phyloP scores from a whole-genome alignment of 2,329 filamentous ascomycete species.

The Pestalotiopsis sp. region DNA sequence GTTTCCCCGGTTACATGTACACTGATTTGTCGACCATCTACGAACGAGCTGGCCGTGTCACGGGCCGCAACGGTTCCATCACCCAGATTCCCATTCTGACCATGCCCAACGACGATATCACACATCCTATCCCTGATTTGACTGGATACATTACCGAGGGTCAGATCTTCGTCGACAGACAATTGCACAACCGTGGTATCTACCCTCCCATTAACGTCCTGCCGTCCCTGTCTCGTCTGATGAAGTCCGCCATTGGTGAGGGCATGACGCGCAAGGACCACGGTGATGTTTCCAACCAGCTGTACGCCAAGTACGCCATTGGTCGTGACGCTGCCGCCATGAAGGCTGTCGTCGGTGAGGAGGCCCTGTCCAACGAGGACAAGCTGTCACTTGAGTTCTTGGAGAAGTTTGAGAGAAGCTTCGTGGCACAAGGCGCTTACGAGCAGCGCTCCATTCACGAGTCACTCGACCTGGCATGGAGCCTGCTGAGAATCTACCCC shows the following conservation, averaged over 20 bases:
- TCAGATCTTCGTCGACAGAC: constrained; percentile 96
- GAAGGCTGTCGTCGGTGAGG: constrained; percentile 99
- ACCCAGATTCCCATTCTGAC: constrained; percentile 98
- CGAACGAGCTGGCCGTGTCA: constrained; percentile 96
- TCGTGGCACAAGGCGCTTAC: constrained; percentile 90
- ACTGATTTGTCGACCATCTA: constrained; percentile 99
- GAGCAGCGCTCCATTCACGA: constrained; percentile 91
- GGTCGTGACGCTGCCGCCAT: constrained; percentile 97
- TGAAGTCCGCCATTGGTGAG: constrained; percentile 99
- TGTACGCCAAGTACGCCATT: constrained; percentile 99
- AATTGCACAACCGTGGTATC: constrained; percentile 93
- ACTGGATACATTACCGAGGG: constrained; percentile 99
- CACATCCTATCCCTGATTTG: constrained; percentile 97
- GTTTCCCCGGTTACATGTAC: constrained; percentile 99
- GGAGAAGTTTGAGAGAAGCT: constrained; percentile 96
- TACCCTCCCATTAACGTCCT: constrained; percentile 99
- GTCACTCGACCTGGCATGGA: constrained; percentile 95
- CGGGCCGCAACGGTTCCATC: constrained; percentile 96
- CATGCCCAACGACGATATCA: constrained; percentile 99
- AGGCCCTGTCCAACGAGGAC: constrained; percentile 92
- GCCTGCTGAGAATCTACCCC: constrained; percentile 92
- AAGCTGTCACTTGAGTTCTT: constrained; percentile 98
- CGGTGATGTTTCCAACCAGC: constrained; percentile 97
- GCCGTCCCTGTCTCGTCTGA: constrained; percentile 95
- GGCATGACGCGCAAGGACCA: constrained; percentile 96